phyloP scores from a whole-genome alignment of 345 rosid species.

The Rhizophora mangle region DNA sequence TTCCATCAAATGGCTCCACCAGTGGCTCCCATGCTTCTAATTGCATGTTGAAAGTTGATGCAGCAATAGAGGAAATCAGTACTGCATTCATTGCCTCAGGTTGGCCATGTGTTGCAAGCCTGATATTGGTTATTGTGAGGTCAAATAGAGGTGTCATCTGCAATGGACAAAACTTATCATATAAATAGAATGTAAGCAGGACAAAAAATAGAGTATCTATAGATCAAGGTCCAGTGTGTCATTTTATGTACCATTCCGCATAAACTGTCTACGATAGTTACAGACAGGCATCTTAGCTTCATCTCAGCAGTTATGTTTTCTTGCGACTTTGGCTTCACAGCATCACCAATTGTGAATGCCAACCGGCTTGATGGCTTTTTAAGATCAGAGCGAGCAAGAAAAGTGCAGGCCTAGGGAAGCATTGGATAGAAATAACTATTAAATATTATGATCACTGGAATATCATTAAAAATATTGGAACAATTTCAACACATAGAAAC shows the following conservation, averaged over 20 bases:
- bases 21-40: constrained; percentile 99
- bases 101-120: constrained; percentile 92
- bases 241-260: constrained; percentile 75
- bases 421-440: constrained; percentile 13
- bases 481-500: background rate
- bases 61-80: constrained; percentile 82
- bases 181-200: background rate
- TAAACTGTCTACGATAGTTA: constrained; percentile 81
- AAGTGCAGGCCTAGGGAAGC: constrained; percentile 83
- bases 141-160: constrained; percentile 97
- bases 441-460: constrained; percentile 4
- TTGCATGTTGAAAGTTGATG: constrained; percentile 88
- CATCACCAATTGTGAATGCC: constrained; percentile 82
- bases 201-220: background rate
- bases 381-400: constrained; percentile 84
- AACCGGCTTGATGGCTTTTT: constrained; percentile 75
- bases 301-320: constrained; percentile 85
- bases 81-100: constrained; percentile 96
- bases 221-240: constrained; percentile 1
- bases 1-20: constrained; percentile 98
- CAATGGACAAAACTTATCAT: constrained; percentile 21
- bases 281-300: constrained; percentile 77
- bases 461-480: background rate
- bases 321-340: constrained; percentile 76
- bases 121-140: constrained; percentile 79